Conservation (phyloP, 2,329 filamentous ascomycete genomes). For the Cadophora gregata region DNA sequence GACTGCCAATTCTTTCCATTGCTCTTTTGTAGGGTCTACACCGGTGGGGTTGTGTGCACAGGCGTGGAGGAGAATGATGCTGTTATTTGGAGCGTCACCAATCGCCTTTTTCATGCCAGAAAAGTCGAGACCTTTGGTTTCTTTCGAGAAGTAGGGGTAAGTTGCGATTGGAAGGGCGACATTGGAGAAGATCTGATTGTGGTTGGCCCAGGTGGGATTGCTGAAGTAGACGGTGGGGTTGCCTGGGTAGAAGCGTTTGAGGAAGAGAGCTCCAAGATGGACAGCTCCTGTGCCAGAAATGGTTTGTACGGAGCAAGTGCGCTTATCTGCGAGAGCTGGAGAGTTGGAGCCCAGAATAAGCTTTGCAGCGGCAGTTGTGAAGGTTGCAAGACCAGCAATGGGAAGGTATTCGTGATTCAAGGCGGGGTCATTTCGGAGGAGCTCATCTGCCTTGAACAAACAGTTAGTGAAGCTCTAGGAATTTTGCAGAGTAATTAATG, state of each 20-base stretch:
- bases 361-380: conserved; percentile 90
- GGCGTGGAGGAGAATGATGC: conserved; percentile 89
- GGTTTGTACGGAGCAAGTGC: conserved; percentile 83
- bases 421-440: conserved; percentile 84
- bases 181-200: conserved; percentile 97
- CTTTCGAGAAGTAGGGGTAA: conserved; percentile 93
- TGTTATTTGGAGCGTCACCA: conserved; percentile 73
- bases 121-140: conserved; percentile 91
- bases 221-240: conserved; percentile 86
- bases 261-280: conserved; percentile 92
- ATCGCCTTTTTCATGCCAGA: conserved; percentile 82
- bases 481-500: conserved; percentile 37
- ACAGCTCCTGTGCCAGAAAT: conserved; percentile 97
- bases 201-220: conserved; percentile 97
- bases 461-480: conserved; percentile 20
- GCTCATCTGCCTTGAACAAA: conserved; percentile 79
- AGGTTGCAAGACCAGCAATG: conserved; percentile 84
- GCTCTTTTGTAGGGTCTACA: conserved; percentile 89
- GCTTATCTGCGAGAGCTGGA: conserved; percentile 82
- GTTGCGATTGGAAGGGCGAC: conserved; percentile 77
- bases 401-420: conserved; percentile 99
- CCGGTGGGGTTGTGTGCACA: conserved; percentile 99
- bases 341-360: conserved; percentile 83
- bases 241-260: conserved; percentile 85
- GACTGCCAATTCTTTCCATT: conserved; percentile 89